phyloP scores from a whole-genome alignment of 2,329 filamentous ascomycete genomes.

The Colletotrichum paranaense region DNA sequence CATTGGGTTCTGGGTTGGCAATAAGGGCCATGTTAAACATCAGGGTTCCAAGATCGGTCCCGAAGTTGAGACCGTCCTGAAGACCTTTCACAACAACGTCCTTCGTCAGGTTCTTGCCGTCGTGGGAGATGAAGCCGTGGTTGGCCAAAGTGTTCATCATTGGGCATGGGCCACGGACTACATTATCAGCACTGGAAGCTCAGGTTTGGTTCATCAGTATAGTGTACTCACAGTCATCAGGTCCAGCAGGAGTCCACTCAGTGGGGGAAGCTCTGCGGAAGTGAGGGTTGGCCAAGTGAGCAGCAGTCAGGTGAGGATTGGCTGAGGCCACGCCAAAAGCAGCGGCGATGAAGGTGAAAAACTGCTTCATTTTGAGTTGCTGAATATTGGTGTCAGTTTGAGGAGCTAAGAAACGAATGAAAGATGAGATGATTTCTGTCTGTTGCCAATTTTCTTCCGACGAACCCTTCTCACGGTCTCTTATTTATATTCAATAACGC shows the following conservation, averaged over 20 bases:
- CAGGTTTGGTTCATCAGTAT: fast-evolving
- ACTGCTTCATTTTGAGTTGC: slow-evolving; percentile 16
- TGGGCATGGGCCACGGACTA: slow-evolving; percentile 58
- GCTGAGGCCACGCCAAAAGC: neutral
- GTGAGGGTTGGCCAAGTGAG: slow-evolving; percentile 4
- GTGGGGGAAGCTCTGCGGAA: neutral
- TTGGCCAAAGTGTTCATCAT: slow-evolving; percentile 65
- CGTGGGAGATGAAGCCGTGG: slow-evolving; percentile 59
- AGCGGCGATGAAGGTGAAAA: neutral
- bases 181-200: neutral
- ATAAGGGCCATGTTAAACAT: slow-evolving; percentile 57
- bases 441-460: neutral
- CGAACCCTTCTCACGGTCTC: neutral
- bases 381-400: neutral
- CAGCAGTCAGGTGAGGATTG: slow-evolving; percentile 1
- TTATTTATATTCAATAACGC: slow-evolving; percentile 16
- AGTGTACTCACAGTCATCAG: slow-evolving; percentile 15
- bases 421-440: neutral
- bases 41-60: slow-evolving; percentile 48
- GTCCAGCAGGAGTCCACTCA: slow-evolving; percentile 13
- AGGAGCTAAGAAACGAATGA: neutral
- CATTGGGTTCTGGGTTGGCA: slow-evolving; percentile 56
- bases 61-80: slow-evolving; percentile 54
- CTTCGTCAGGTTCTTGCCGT: slow-evolving; percentile 55
- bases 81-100: slow-evolving; percentile 52